These are phyloP conservation scores for Tinospora cordifolia DNA, from an alignment of 164 flowering plant genomes.

Conservation along the genomic window DNA sequence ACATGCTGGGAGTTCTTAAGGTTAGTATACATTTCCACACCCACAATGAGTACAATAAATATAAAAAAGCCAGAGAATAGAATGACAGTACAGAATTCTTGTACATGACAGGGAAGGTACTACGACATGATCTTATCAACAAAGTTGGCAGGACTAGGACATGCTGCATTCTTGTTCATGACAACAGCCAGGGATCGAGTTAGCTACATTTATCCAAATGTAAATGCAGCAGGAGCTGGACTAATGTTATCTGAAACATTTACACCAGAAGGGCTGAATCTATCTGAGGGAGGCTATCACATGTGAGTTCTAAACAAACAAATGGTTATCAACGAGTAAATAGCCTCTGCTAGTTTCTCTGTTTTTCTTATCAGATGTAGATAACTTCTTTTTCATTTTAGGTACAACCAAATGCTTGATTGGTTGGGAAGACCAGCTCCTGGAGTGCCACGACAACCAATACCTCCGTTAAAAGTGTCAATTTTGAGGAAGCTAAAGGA, in stretches of 20 bases:
- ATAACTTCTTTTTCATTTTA: constrained; percentile 10
- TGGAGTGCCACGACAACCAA: constrained; percentile 54
- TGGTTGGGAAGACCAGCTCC: constrained; percentile 71
- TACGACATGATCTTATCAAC: constrained; percentile 84
- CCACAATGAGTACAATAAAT: background rate
- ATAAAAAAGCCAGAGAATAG: background rate
- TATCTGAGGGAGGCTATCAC: constrained; percentile 62
- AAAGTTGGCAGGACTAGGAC: constrained; percentile 78
- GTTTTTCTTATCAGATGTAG: background rate
- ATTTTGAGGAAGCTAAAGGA: constrained; percentile 71
- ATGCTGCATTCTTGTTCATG: constrained; percentile 79
- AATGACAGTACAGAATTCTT: background rate
- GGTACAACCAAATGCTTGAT: constrained; percentile 80
- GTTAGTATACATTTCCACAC: constrained; percentile 23
- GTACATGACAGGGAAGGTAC: constrained; percentile 55
- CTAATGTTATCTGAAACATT: constrained; percentile 63
- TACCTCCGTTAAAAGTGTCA: constrained; percentile 66
- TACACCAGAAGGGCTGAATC: constrained; percentile 47
- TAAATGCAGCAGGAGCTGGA: constrained; percentile 91
- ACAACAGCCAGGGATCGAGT: constrained; percentile 69
- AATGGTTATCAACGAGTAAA: background rate
- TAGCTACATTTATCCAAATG: constrained; percentile 82
- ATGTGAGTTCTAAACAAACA: constrained; percentile 19
- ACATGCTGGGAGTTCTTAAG: constrained; percentile 77
- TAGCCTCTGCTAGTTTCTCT: background rate